These are phyloP conservation scores for Tetracladium marchalianum DNA, from an alignment of 495 filamentous ascomycete genomes.

Conservation along the genomic window DNA sequence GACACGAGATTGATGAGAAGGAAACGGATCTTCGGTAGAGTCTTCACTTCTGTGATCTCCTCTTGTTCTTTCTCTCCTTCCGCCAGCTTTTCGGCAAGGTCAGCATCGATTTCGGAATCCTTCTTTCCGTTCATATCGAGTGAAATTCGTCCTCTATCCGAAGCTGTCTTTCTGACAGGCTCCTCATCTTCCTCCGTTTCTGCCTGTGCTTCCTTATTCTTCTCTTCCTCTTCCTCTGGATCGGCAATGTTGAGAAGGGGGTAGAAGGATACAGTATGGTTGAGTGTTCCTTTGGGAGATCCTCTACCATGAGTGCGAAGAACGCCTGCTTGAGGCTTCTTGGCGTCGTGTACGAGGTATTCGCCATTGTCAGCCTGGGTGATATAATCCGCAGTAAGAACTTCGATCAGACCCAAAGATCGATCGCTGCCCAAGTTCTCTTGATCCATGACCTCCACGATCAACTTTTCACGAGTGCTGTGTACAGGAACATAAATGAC, in stretches of 20 bases:
- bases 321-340: conserved; percentile 44
- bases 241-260: conserved; percentile 80
- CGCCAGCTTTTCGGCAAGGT: conserved; percentile 30
- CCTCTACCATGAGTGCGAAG: conserved; percentile 60
- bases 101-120: conserved; percentile 18
- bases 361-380: conserved; percentile 67
- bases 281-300: conserved; percentile 65
- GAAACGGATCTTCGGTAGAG: conserved; percentile 64
- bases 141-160: conserved; percentile 15
- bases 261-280: conserved; percentile 83
- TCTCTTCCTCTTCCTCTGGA: conserved; percentile 79
- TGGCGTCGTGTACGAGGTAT: conserved; percentile 72
- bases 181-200: conserved; percentile 24
- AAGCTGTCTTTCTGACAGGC: conserved; percentile 15
- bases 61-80: conserved; percentile 45
- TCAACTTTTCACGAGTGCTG: conserved; percentile 70
- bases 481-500: conserved; percentile 91
- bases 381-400: conserved; percentile 71
- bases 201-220: conserved; percentile 32
- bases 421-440: conserved; percentile 85
- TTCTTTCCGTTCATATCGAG: conserved; percentile 7
- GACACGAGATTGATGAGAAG: no score
- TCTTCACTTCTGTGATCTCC: conserved; percentile 36
- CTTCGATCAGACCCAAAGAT: conserved; percentile 66
- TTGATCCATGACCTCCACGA: conserved; percentile 92